Evolutionary conservation across 2,329 filamentous ascomycete species (phyloP).

Genomic region (Neospermospora avenae): DNA sequence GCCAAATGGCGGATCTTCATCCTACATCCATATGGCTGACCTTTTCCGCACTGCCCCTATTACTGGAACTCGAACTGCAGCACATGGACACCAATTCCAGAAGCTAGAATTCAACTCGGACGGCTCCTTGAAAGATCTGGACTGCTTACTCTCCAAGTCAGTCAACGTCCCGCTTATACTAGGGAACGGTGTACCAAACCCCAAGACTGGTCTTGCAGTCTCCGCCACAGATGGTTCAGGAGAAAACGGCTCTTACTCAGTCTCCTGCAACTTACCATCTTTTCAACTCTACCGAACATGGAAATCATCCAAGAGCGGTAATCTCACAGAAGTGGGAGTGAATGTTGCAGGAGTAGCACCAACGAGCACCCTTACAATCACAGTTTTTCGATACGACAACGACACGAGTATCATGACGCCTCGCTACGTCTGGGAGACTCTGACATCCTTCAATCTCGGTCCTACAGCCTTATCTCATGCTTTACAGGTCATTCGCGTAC

Average conservation of each 20-base stretch:
- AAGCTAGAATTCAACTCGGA: slow-evolving; percentile 18
- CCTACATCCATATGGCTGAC: slow-evolving; percentile 27
- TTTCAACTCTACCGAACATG: slow-evolving; percentile 27
- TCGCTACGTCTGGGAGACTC: slow-evolving; percentile 25
- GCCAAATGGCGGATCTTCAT: slow-evolving; percentile 7
- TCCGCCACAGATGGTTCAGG: slow-evolving; percentile 19
- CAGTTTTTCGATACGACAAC: slow-evolving; percentile 24
- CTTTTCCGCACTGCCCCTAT: slow-evolving; percentile 21
- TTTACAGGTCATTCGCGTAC: slow-evolving; percentile 13
- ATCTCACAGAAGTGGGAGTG: slow-evolving; percentile 15
- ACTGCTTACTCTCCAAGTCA: slow-evolving; percentile 17
- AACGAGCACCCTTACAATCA: slow-evolving; percentile 17
- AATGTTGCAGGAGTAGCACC: slow-evolving; percentile 22
- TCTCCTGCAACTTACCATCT: slow-evolving; percentile 19
- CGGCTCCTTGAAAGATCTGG: slow-evolving; percentile 17
- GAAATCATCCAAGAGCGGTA: slow-evolving; percentile 18
- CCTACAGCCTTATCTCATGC: slow-evolving; percentile 8
- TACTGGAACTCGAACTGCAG: slow-evolving; percentile 18
- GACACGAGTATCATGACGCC: slow-evolving; percentile 25
- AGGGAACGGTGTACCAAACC: slow-evolving; percentile 5
- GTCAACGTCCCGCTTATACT: slow-evolving; percentile 12
- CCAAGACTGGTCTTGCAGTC: neutral
- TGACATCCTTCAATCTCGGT: slow-evolving; percentile 14
- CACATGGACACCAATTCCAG: slow-evolving; percentile 25
- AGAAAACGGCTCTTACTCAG: slow-evolving; percentile 13